Evolutionary conservation across 2,329 filamentous ascomycete genomes (phyloP).

Genomic region (Diaporthe nobilis): DNA sequence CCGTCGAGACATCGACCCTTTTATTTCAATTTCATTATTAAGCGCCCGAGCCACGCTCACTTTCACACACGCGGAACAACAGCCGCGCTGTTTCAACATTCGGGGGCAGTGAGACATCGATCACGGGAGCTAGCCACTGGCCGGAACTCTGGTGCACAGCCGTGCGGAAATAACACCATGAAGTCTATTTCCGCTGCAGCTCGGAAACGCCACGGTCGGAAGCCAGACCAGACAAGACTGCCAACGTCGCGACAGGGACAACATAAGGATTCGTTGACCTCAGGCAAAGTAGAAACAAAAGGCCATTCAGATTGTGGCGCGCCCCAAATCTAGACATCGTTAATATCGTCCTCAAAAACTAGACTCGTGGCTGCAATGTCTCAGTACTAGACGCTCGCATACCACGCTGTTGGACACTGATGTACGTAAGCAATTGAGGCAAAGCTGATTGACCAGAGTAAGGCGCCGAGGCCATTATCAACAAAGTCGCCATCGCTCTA

Average conservation of each 20-base stretch:
- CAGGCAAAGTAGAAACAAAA: not conserved
- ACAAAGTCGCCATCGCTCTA: conserved; percentile 31
- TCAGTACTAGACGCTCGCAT: not conserved
- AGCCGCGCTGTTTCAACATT: not conserved
- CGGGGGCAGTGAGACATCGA: not conserved
- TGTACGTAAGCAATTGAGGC: not conserved
- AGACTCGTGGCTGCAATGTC: not conserved
- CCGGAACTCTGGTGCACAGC: not conserved
- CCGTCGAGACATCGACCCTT: not conserved
- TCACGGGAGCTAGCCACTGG: not conserved
- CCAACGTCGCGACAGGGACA: not conserved
- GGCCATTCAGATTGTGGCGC: not conserved
- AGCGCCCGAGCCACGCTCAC: not conserved
- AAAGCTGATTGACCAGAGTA: conserved; percentile 11
- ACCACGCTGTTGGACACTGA: not conserved
- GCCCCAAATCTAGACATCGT: too few species aligned
- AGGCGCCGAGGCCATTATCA: not conserved
- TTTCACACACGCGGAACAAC: not conserved
- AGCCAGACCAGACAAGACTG: not conserved
- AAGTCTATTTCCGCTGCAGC: not conserved
- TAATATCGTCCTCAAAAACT: not conserved
- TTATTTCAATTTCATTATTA: not conserved
- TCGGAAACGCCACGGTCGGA: too few species aligned
- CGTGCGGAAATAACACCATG: not conserved
- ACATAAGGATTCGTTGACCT: not conserved